These are phyloP conservation scores for Phytophthora cactorum DNA, from an alignment of 352 stramenopile genomes.

Conservation along the genomic window DNA sequence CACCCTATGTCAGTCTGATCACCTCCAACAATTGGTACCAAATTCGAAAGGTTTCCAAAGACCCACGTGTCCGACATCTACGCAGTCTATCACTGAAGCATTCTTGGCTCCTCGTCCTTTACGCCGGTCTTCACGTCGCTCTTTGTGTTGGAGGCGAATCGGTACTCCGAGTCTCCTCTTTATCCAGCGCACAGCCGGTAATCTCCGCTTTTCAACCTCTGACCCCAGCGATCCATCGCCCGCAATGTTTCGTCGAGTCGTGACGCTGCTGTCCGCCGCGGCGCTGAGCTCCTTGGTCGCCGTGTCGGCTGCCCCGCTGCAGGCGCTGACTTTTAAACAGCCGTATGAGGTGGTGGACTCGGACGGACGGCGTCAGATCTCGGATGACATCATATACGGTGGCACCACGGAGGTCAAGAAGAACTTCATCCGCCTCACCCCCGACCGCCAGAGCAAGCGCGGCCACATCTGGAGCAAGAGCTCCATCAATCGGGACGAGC, in stretches of 20 bases:
- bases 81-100: slow-evolving; percentile 23
- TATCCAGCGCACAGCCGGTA: neutral
- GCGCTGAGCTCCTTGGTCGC: slow-evolving; percentile 29
- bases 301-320: slow-evolving; percentile 30
- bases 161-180: neutral
- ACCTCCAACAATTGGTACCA: slow-evolving; percentile 16
- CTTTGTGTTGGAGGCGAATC: neutral
- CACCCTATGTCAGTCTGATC: slow-evolving; percentile 14
- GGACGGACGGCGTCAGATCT: slow-evolving; percentile 65
- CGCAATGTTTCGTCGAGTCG: slow-evolving; percentile 30
- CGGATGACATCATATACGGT: slow-evolving; percentile 54
- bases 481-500: slow-evolving; percentile 51
- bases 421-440: slow-evolving; percentile 83
- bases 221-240: neutral
- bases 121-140: neutral
- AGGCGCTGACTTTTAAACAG: slow-evolving; percentile 63
- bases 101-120: slow-evolving; percentile 15
- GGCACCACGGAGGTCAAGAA: slow-evolving; percentile 79
- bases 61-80: slow-evolving; percentile 30
- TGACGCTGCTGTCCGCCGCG: slow-evolving; percentile 33
- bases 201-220: neutral
- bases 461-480: slow-evolving; percentile 75
- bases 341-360: slow-evolving; percentile 68
- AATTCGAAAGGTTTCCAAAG: slow-evolving; percentile 6
- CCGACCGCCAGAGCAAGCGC: slow-evolving; percentile 83